Conservation (phyloP, 208 protist genomes). For the Leishmania turanica region DNA sequence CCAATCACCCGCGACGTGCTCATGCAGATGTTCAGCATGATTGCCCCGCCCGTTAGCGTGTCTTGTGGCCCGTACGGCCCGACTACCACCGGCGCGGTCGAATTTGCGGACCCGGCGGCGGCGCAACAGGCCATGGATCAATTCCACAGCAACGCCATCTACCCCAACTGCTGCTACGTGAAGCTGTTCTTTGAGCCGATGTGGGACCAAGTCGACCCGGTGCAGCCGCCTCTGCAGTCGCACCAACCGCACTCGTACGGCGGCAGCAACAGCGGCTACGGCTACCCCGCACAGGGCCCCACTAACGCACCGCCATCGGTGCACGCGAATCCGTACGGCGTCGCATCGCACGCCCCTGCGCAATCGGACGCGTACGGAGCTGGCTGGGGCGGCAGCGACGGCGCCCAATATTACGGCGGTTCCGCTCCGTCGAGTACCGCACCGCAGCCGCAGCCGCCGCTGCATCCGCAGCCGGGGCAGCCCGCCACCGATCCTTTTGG, state of each 20-base stretch:
- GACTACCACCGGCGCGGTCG: constrained; percentile 71
- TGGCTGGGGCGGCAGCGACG: constrained; percentile 1
- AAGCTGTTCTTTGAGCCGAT: constrained; percentile 49
- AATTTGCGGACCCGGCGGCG: constrained; percentile 62
- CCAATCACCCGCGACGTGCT: constrained; percentile 82
- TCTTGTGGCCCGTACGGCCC: constrained; percentile 66
- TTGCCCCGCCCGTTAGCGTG: constrained; percentile 56
- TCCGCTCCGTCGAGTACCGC: neutral
- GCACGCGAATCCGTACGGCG: neutral
- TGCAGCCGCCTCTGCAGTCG: constrained; percentile 1
- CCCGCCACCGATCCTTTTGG: neutral
- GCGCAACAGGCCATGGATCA: constrained; percentile 63
- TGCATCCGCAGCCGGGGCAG: neutral
- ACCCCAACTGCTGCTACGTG: constrained; percentile 86
- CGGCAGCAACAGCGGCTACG: constrained; percentile 13
- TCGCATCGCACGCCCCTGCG: neutral
- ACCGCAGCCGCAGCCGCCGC: constrained; percentile 11
- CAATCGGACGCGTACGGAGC: neutral
- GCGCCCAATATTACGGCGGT: neutral
- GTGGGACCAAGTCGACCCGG: constrained; percentile 20
- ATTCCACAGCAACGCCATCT: constrained; percentile 84
- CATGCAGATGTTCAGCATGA: constrained; percentile 80
- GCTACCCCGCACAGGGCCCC: neutral
- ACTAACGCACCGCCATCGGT: neutral
- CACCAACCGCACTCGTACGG: neutral